Conservation (phyloP, 495 filamentous ascomycete genomes). For the Penicillium steckii region DNA sequence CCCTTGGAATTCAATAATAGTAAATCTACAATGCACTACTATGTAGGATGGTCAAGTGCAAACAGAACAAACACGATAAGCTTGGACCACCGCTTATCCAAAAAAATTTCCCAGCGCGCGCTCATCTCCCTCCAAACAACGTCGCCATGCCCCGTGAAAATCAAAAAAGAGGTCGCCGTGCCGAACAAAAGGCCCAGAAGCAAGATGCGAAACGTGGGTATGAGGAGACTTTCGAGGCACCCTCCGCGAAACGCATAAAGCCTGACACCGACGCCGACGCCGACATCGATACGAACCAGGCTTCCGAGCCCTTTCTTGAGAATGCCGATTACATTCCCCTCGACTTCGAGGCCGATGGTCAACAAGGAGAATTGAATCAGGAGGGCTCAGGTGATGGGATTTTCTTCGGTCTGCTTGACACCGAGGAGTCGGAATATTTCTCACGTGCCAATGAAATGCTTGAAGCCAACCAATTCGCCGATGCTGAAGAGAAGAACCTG, state of each 20-base stretch:
- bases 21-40: too few species aligned
- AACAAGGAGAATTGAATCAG: constrained; percentile 10
- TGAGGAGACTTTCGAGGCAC: constrained; percentile 42
- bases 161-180: constrained; percentile 67
- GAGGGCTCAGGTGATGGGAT: constrained; percentile 41
- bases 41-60: too few species aligned
- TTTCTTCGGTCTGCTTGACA: constrained; percentile 88
- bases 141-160: constrained; percentile 53
- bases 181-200: constrained; percentile 48
- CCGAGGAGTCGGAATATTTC: constrained; percentile 94
- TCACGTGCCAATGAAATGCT: constrained; percentile 82
- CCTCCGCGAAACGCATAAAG: constrained; percentile 39
- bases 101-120: constrained; percentile 26
- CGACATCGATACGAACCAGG: constrained; percentile 13
- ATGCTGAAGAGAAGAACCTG: constrained; percentile 70
- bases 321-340: constrained; percentile 40
- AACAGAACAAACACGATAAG: constrained; percentile 33
- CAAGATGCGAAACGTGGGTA: constrained; percentile 44
- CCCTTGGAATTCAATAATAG: too few species aligned
- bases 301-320: constrained; percentile 19
- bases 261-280: constrained; percentile 22
- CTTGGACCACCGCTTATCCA: constrained; percentile 48
- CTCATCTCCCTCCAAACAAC: constrained; percentile 10
- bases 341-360: constrained; percentile 22
- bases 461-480: constrained; percentile 80